These are phyloP conservation scores for Lentinula detonsa DNA, from an alignment of 768 basidiomycete species.

Conservation along the genomic window DNA sequence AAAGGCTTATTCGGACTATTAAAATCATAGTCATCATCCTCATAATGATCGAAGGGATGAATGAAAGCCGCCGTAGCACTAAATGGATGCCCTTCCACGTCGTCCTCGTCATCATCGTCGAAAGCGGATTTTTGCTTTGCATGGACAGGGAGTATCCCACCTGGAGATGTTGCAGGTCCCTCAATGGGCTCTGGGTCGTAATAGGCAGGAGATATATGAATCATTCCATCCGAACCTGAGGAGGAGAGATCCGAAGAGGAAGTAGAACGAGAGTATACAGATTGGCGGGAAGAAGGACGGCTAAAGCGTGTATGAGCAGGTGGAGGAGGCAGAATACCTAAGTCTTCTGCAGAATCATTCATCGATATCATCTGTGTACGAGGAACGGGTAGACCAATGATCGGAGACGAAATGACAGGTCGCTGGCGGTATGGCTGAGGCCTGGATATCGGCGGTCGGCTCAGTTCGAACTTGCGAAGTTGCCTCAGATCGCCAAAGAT, in stretches of 20 bases:
- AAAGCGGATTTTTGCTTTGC: slow-evolving; percentile 9
- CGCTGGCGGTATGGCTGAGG: slow-evolving; percentile 25
- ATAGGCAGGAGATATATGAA: slow-evolving; percentile 19
- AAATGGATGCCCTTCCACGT: slow-evolving; percentile 15
- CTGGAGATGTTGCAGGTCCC: slow-evolving; percentile 18
- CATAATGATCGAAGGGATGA: slow-evolving; percentile 34
- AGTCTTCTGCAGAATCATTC: slow-evolving; percentile 15
- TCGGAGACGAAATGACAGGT: slow-evolving; percentile 16
- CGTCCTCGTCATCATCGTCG: slow-evolving; percentile 12
- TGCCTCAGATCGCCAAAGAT: slow-evolving; percentile 77
- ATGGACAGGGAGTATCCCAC: slow-evolving; percentile 9
- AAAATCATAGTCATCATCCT: slow-evolving; percentile 22
- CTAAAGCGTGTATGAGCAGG: slow-evolving; percentile 17
- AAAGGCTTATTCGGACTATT: slow-evolving; percentile 18
- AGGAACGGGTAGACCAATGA: slow-evolving; percentile 14
- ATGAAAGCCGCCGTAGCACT: slow-evolving; percentile 44
- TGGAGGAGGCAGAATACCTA: slow-evolving; percentile 22
- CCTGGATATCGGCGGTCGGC: slow-evolving; percentile 58
- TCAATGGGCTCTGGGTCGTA: slow-evolving; percentile 20
- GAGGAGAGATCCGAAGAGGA: slow-evolving; percentile 20
- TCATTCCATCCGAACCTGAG: slow-evolving; percentile 15
- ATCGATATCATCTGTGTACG: background rate
- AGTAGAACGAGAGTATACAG: slow-evolving; percentile 10
- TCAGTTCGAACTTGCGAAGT: slow-evolving; percentile 72
- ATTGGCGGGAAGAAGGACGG: slow-evolving; percentile 16